Conservation (phyloP, 169 alveolate genomes). For the Plasmodium chabaudi region DNA sequence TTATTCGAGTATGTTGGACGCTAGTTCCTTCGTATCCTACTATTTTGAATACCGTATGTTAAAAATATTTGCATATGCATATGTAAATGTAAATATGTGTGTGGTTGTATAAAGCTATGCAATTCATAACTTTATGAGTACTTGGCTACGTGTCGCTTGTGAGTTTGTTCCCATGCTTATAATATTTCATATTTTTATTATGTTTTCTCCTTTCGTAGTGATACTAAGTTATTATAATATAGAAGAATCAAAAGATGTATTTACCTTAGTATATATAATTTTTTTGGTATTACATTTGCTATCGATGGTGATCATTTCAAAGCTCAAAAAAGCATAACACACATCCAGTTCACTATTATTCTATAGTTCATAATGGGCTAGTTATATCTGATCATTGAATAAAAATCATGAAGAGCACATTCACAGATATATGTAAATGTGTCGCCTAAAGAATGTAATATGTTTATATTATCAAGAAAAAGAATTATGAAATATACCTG, state of each 20-base stretch:
- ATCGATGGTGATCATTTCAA: slow-evolving; percentile 59
- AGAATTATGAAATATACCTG: too few relatives aligned
- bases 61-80: neutral
- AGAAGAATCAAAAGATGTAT: slow-evolving; percentile 28
- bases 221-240: slow-evolving; percentile 61
- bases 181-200: neutral
- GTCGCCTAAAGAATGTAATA: too few relatives aligned
- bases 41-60: slow-evolving; percentile 70
- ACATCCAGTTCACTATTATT: too few relatives aligned
- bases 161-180: neutral
- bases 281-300: slow-evolving; percentile 53
- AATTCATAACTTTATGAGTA: too few relatives aligned
- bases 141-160: neutral
- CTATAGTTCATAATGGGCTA: too few relatives aligned
- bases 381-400: too few relatives aligned
- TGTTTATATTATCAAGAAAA: too few relatives aligned
- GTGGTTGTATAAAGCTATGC: too few relatives aligned
- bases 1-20: slow-evolving; percentile 74
- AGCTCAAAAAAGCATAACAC: slow-evolving; percentile 40
- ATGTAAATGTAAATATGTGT: neutral
- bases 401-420: too few relatives aligned
- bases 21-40: slow-evolving; percentile 72
- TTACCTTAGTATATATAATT: slow-evolving; percentile 26
- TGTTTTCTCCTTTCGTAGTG: slow-evolving; percentile 25
- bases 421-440: too few relatives aligned